phyloP scores from a whole-genome alignment of 176 grass and related monocot genomes.

The Chrysopogon serrulatus region DNA sequence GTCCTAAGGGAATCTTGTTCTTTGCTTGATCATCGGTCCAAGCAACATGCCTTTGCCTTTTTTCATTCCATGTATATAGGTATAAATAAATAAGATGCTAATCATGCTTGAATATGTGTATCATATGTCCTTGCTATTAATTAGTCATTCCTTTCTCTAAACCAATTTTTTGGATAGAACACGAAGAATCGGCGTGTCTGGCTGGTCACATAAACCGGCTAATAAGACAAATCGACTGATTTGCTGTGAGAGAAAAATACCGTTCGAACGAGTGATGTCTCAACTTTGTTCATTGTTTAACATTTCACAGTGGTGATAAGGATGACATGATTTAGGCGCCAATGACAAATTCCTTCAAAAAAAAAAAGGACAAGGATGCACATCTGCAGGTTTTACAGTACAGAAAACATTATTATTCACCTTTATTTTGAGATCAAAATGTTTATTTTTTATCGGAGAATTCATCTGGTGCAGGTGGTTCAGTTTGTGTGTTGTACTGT shows the following conservation, averaged over 20 bases:
- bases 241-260: no score
- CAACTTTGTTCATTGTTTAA: background rate
- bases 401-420: no score
- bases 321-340: background rate
- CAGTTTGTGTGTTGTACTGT: no score
- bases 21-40: background rate
- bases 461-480: no score
- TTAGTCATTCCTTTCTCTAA: background rate
- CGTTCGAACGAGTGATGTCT: no score
- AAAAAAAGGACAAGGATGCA: background rate
- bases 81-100: background rate
- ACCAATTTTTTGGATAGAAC: background rate
- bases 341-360: background rate
- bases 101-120: background rate
- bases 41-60: background rate
- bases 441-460: no score
- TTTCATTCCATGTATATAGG: background rate
- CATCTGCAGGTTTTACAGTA: background rate
- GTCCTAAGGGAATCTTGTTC: background rate
- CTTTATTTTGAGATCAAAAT: no score
- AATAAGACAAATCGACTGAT: no score
- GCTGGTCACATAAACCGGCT: no score
- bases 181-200: no score
- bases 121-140: background rate
- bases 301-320: background rate